A percentile compares a stretch with the other conserved stretches of the same genome.
phyloP scores from a whole-genome alignment of 2,329 filamentous ascomycete species.

The Penicillium sp. region DNA sequence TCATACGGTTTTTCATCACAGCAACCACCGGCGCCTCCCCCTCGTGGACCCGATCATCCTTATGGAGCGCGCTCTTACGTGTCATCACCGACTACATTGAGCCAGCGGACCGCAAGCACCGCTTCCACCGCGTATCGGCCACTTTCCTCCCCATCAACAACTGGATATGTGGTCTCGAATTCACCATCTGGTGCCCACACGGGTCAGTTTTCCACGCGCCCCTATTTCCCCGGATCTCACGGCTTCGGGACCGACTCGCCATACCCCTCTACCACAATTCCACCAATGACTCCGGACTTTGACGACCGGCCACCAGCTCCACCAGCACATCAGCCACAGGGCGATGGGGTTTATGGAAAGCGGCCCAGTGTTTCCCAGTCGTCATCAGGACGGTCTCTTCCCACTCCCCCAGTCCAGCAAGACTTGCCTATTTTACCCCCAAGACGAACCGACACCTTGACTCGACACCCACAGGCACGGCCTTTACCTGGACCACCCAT shows the following conservation, averaged over 20 bases:
- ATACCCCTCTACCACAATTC: slow-evolving; percentile 21
- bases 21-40: slow-evolving; percentile 37
- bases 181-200: slow-evolving; percentile 17
- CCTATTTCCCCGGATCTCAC: slow-evolving; percentile 23
- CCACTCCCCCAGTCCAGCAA: slow-evolving; percentile 50
- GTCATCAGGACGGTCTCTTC: slow-evolving; percentile 37
- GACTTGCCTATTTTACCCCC: slow-evolving; percentile 47
- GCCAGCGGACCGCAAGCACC: slow-evolving; percentile 21
- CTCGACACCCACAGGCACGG: slow-evolving; percentile 53
- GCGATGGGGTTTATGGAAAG: slow-evolving; percentile 25
- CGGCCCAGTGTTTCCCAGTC: slow-evolving; percentile 28
- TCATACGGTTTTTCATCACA: slow-evolving; percentile 32
- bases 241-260: slow-evolving; percentile 23
- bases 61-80: slow-evolving; percentile 36
- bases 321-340: slow-evolving; percentile 27
- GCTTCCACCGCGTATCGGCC: slow-evolving; percentile 28
- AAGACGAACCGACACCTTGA: slow-evolving; percentile 49
- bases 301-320: slow-evolving; percentile 34
- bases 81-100: slow-evolving; percentile 22
- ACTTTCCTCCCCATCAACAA: slow-evolving; percentile 18
- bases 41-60: slow-evolving; percentile 36
- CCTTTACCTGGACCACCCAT: slow-evolving; percentile 56
- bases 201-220: slow-evolving; percentile 18
- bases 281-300: slow-evolving; percentile 14
- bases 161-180: slow-evolving; percentile 23